phyloP scores from a whole-genome alignment of 2,329 filamentous ascomycete species.

The Plectosphaerella plurivora region DNA sequence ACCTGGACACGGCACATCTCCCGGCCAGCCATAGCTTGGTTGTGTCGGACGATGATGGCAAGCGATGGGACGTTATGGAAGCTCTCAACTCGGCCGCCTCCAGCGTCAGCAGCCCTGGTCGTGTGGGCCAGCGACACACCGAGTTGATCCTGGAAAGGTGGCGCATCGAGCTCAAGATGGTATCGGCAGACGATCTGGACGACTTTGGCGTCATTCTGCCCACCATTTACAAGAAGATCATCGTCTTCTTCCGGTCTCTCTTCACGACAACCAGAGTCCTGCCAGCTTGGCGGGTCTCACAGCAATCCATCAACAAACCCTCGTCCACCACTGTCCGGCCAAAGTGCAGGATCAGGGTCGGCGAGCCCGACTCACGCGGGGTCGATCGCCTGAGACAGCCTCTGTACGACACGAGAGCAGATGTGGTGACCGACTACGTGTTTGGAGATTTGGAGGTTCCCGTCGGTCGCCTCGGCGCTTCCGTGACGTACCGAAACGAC shows the following conservation, averaged over 20 bases:
- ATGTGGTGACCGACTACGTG: slow-evolving; percentile 69
- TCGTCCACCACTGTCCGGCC: slow-evolving; percentile 65
- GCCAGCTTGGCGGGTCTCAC: slow-evolving; percentile 79
- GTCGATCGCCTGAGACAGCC: slow-evolving; percentile 69
- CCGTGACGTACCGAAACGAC: slow-evolving; percentile 80
- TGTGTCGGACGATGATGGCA: slow-evolving; percentile 81
- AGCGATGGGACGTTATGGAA: slow-evolving; percentile 88
- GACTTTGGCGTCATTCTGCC: slow-evolving; percentile 66
- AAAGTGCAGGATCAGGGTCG: slow-evolving; percentile 73
- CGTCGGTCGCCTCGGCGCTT: slow-evolving; percentile 75
- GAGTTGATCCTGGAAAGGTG: slow-evolving; percentile 89
- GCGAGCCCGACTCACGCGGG: slow-evolving; percentile 47
- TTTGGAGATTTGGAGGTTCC: slow-evolving; percentile 85
- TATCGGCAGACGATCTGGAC: slow-evolving; percentile 39
- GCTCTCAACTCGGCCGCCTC: slow-evolving; percentile 64
- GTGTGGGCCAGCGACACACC: slow-evolving; percentile 42
- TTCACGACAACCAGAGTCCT: slow-evolving; percentile 78
- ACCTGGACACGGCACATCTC: slow-evolving; percentile 73
- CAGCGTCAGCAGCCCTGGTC: slow-evolving; percentile 40
- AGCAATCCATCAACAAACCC: slow-evolving; percentile 68
- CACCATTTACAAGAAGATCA: slow-evolving; percentile 94
- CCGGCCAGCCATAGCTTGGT: slow-evolving; percentile 84
- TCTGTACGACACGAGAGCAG: slow-evolving; percentile 57
- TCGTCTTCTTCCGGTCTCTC: slow-evolving; percentile 87
- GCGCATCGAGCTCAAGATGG: slow-evolving; percentile 75